phyloP scores from a whole-genome alignment of 2,329 filamentous ascomycete species.

The Teratosphaeria destructans region DNA sequence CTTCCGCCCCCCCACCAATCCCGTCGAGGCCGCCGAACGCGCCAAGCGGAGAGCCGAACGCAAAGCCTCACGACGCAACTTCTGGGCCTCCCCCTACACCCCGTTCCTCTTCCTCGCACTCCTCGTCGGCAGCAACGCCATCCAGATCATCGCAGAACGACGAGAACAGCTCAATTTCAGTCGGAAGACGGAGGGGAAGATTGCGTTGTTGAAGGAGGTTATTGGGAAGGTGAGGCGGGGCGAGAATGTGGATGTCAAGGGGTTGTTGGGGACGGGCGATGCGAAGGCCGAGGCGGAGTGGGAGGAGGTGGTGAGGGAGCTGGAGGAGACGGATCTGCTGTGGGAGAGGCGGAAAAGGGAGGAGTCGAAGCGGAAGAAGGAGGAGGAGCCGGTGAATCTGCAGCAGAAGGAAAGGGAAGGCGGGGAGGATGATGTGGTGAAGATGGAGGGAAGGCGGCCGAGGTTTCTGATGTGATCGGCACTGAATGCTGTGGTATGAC shows the following conservation, averaged over 20 bases:
- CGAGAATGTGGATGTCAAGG: slow-evolving; percentile 77
- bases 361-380: slow-evolving; percentile 14
- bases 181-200: slow-evolving; percentile 68
- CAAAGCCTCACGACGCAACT: slow-evolving; percentile 4
- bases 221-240: slow-evolving; percentile 59
- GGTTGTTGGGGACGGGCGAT: slow-evolving; percentile 68
- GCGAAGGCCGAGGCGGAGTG: slow-evolving; percentile 67
- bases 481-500: background rate
- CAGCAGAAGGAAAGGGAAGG: slow-evolving; percentile 1
- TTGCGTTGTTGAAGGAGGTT: slow-evolving; percentile 65
- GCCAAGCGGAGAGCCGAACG: background rate
- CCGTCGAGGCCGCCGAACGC: slow-evolving; percentile 9
- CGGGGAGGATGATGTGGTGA: slow-evolving; percentile 1
- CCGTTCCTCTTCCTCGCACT: slow-evolving; percentile 57
- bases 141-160: slow-evolving; percentile 76
- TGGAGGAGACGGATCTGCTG: slow-evolving; percentile 24
- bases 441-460: slow-evolving; percentile 8
- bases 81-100: slow-evolving; percentile 42
- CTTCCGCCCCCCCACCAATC: slow-evolving; percentile 15
- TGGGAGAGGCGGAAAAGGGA: slow-evolving; percentile 18
- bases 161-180: slow-evolving; percentile 63
- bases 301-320: slow-evolving; percentile 60
- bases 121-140: slow-evolving; percentile 89
- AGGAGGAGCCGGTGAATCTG: slow-evolving; percentile 5
- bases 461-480: slow-evolving; percentile 21